Conservation (phyloP, 208 protist species). For the Zelonia costaricensis region DNA sequence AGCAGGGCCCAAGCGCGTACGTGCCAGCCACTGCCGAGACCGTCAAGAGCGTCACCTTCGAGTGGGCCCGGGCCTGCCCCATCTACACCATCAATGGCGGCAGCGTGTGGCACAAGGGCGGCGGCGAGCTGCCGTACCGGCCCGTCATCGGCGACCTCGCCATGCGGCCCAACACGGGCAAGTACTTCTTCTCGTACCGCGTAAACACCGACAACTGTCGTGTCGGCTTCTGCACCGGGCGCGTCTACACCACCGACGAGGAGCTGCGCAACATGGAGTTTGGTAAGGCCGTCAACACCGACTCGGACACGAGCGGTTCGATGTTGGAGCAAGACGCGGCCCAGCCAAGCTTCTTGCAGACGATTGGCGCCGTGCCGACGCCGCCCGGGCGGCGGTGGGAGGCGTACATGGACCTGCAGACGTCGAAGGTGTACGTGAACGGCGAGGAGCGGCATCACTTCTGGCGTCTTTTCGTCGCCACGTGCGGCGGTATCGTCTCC, state of each 20-base stretch:
- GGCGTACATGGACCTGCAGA: constrained; percentile 72
- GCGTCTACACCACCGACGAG: constrained; percentile 43
- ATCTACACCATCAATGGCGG: constrained; percentile 49
- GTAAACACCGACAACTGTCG: constrained; percentile 78
- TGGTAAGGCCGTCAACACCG: constrained; percentile 12
- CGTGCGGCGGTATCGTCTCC: constrained; percentile 59
- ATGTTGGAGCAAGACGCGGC: constrained; percentile 7
- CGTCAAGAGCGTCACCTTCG: constrained; percentile 56
- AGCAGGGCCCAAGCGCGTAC: constrained; percentile 27
- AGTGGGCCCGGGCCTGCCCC: constrained; percentile 57
- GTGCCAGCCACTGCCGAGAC: constrained; percentile 25
- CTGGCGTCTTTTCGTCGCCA: constrained; percentile 73
- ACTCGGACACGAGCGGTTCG: constrained; percentile 8
- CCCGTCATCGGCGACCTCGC: constrained; percentile 65
- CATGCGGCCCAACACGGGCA: constrained; percentile 65
- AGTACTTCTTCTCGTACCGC: constrained; percentile 79
- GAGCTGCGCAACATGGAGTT: constrained; percentile 43
- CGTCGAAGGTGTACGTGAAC: constrained; percentile 68
- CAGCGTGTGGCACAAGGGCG: constrained; percentile 56
- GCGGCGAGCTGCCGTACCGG: constrained; percentile 51
- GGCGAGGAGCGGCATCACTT: constrained; percentile 62
- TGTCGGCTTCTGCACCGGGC: constrained; percentile 61
- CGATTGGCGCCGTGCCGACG: constrained; percentile 30
- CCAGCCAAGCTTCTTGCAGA: constrained; percentile 41
- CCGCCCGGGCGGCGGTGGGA: constrained; percentile 25